These are phyloP conservation scores for Acanthamoeba quina DNA, from an alignment of 208 protist genomes.

Conservation along the genomic window DNA sequence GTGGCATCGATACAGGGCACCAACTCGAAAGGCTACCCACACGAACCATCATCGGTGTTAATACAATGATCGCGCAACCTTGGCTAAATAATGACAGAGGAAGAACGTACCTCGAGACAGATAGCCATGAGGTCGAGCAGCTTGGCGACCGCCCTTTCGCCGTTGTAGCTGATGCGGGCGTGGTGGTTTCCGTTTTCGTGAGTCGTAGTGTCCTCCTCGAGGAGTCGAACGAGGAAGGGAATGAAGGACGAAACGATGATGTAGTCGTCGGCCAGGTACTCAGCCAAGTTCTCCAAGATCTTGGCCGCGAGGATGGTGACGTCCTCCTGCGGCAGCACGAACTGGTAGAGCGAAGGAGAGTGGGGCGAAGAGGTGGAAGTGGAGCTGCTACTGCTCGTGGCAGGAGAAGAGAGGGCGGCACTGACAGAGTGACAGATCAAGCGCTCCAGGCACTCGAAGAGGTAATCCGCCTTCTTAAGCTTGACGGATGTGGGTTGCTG, in stretches of 20 bases:
- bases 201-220: constrained; percentile 21
- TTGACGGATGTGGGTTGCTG: background rate
- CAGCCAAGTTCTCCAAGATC: constrained; percentile 41
- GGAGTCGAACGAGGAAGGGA: constrained; percentile 7
- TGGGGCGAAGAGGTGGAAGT: background rate
- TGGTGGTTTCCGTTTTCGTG: constrained; percentile 7
- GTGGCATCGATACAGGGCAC: constrained; percentile 12
- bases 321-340: background rate
- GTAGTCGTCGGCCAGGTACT: constrained; percentile 6
- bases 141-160: constrained; percentile 6
- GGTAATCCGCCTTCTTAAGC: background rate
- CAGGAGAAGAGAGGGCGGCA: background rate
- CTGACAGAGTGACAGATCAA: constrained; percentile 16
- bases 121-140: constrained; percentile 14
- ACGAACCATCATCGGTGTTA: background rate
- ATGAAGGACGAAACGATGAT: constrained; percentile 1
- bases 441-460: constrained; percentile 6
- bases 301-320: constrained; percentile 20
- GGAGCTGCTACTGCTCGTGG: background rate
- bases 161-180: background rate
- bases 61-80: background rate
- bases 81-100: background rate
- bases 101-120: background rate
- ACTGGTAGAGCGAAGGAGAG: constrained; percentile 41
- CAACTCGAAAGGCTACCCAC: background rate